phyloP scores from a whole-genome alignment of 495 filamentous ascomycete species.

The Cairneyella variabilis region DNA sequence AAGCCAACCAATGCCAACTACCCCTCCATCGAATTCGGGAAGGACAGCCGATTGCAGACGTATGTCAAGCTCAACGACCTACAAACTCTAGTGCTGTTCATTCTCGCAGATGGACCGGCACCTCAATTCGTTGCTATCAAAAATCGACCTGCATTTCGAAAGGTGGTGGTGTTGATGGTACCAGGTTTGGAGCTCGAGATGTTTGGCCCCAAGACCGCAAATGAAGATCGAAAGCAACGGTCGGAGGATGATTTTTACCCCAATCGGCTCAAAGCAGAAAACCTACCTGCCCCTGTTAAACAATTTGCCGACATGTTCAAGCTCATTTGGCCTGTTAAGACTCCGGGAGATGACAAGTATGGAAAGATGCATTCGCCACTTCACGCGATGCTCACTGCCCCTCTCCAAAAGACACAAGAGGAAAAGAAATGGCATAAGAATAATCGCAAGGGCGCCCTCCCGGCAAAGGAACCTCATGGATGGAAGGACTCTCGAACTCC shows the following conservation, averaged over 20 bases:
- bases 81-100: constrained; percentile 79
- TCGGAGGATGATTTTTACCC: constrained; percentile 72
- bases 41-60: constrained; percentile 61
- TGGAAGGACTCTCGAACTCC: constrained; percentile 69
- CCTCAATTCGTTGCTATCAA: constrained; percentile 86
- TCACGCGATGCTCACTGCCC: constrained; percentile 69
- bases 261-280: constrained; percentile 52
- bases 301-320: constrained; percentile 78
- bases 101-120: constrained; percentile 75
- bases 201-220: constrained; percentile 45
- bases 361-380: constrained; percentile 80
- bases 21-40: constrained; percentile 66
- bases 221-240: constrained; percentile 22
- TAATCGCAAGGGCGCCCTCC: constrained; percentile 47
- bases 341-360: constrained; percentile 78
- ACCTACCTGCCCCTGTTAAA: constrained; percentile 59
- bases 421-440: constrained; percentile 38
- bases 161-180: constrained; percentile 89
- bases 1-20: constrained; percentile 55
- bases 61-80: constrained; percentile 75
- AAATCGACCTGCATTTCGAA: constrained; percentile 70
- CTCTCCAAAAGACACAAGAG: constrained; percentile 59
- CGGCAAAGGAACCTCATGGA: constrained; percentile 52
- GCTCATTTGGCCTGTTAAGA: constrained; percentile 83
- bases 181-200: constrained; percentile 86